Base-by-base conservation (phyloP, 768 basidiomycete species). In the Rossbeevera mucosa region DNA sequence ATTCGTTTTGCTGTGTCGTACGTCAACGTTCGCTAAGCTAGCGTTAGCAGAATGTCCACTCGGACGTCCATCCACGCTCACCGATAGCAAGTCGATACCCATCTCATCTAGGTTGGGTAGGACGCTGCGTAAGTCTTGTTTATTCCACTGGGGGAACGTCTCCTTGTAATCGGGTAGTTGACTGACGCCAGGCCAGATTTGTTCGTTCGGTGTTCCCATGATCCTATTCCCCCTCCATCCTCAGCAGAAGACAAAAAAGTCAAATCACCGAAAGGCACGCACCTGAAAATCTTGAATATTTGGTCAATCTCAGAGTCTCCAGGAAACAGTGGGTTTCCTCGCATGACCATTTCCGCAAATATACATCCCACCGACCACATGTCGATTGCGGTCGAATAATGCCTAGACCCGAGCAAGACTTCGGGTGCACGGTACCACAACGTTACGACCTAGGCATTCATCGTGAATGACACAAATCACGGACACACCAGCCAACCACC, bases 351-450 rank as follows among this genome's bases (percentile, higher is more conserved):
- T 74, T 99, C 96, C 7, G 95, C 95, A 64, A 96, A 92, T 67
- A 99, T 98, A 65, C 94, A 97, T 0, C 89, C 96, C 20, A 99
- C 95, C n/a, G 92, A 94, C 96, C 96, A 99, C 92, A 98, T 96
- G 73, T 99, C 96, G 63, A 99, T 90, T 3, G 93, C 91, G 2
- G 96, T 99, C 14, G 92, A 87, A 72, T 99, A 99, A 69, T 98
- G 94, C 40, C 94, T 85, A 5, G 91, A 88, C 26, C 95, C 95
- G 2, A 99, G 85, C 18, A 99, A 76, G 46, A 99, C 95, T 69
- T 99, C 96, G 3, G 96, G 96, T 5, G 95, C 92, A 45, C 96
- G 91, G 68, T 99, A 99, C 96, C 96, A 99, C 33, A 99, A 79
- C 9, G 96, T 99, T 20, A 99, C 96, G 44, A 99, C 96, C 96